Evolutionary conservation across 495 filamentous ascomycete species (phyloP).

Genomic region (Hyphodiscus hymeniophilus): DNA sequence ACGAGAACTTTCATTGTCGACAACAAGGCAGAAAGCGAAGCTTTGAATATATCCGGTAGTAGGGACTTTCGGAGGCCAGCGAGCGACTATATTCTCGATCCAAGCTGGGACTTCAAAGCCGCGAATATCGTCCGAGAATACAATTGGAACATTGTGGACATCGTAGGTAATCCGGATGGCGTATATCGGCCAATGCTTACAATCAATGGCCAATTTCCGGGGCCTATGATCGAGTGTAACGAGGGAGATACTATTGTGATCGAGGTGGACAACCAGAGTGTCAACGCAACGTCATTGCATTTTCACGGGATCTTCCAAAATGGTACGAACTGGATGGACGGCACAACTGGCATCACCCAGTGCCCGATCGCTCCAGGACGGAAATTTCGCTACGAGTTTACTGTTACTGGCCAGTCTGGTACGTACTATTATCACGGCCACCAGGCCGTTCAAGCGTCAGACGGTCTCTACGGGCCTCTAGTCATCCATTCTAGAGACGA

Average conservation of each 20-base stretch:
- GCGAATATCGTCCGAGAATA: constrained; percentile 27
- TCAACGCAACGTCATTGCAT: constrained; percentile 44
- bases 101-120: constrained; percentile 35
- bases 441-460: constrained; percentile 32
- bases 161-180: constrained; percentile 40
- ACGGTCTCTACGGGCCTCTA: constrained; percentile 46
- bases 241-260: constrained; percentile 42
- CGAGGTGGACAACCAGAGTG: constrained; percentile 34
- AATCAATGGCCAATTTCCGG: constrained; percentile 48
- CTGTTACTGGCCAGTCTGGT: constrained; percentile 33
- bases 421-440: constrained; percentile 39
- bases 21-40: background rate
- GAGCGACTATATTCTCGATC: constrained; percentile 36
- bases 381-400: constrained; percentile 38
- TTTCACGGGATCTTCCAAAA: constrained; percentile 63
- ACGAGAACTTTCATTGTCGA: constrained; percentile 16
- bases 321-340: constrained; percentile 55
- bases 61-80: constrained; percentile 23
- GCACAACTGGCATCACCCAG: constrained; percentile 50
- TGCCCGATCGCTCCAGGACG: constrained; percentile 55
- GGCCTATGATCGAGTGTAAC: constrained; percentile 44
- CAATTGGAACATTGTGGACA: constrained; percentile 37
- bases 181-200: constrained; percentile 39
- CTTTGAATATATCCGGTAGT: background rate
- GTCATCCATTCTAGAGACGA: constrained; percentile 43